phyloP scores from a whole-genome alignment of 306 rosid species.

The Quercus alba region DNA sequence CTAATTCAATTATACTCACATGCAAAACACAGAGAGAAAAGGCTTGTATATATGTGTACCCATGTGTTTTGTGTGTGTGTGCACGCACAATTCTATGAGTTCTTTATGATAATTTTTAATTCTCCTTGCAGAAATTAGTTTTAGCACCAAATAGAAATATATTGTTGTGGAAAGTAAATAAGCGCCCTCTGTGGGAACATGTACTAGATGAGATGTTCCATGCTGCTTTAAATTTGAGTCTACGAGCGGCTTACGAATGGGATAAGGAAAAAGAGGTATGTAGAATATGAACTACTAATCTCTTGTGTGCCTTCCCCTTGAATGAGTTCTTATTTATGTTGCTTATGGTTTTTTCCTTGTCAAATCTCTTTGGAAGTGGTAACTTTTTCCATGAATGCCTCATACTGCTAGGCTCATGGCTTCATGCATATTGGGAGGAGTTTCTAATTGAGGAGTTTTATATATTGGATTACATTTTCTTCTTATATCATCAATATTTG shows the following conservation, averaged over 20 bases:
- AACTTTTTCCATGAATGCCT: background rate
- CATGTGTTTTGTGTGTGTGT: too few species aligned
- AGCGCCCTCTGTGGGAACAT: constrained; percentile 53
- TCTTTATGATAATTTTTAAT: constrained; percentile 5
- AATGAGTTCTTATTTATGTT: background rate
- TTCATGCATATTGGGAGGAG: background rate
- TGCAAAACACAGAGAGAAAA: too few species aligned
- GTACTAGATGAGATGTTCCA: constrained; percentile 88
- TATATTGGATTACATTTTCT: too few species aligned
- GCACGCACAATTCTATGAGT: background rate
- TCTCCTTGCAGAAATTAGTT: constrained; percentile 59
- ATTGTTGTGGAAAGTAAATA: constrained; percentile 75
- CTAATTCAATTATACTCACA: too few species aligned
- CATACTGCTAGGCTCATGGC: background rate
- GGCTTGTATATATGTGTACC: too few species aligned
- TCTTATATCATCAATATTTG: too few species aligned
- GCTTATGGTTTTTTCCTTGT: background rate
- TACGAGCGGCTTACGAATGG: constrained; percentile 52
- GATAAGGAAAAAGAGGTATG: constrained; percentile 71
- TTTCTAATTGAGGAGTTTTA: background rate
- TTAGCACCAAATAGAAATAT: constrained; percentile 24
- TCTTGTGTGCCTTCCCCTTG: background rate
- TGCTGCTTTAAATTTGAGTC: constrained; percentile 80
- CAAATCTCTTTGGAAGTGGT: background rate
- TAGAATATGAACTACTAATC: background rate